Conservation (phyloP, 768 basidiomycete genomes). For the Gloeopeniophorella convolvens region DNA sequence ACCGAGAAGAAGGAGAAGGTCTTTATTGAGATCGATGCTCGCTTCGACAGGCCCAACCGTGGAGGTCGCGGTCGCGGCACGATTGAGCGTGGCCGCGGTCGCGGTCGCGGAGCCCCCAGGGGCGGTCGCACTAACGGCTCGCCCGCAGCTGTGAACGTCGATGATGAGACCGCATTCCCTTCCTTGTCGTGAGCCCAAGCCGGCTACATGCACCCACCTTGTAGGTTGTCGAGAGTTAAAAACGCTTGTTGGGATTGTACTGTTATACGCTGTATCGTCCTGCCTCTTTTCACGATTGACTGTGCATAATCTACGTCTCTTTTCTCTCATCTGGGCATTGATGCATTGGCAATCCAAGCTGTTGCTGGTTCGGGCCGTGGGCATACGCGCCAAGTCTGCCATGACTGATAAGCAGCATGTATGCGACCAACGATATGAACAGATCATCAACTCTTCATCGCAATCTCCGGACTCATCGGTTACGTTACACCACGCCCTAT, state of each 20-base stretch:
- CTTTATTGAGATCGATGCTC: constrained; percentile 86
- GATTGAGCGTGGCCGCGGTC: constrained; percentile 38
- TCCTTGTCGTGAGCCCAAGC: constrained; percentile 50
- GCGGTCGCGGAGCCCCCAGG: constrained; percentile 37
- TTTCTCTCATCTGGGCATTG: not conserved
- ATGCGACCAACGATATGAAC: no score
- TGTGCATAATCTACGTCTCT: constrained; percentile 20
- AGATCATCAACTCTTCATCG: no score
- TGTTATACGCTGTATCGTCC: constrained; percentile 17
- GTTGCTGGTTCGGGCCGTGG: no score
- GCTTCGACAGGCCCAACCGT: constrained; percentile 76
- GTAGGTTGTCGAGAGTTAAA: constrained; percentile 15
- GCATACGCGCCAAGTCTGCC: no score
- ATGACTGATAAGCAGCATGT: not conserved
- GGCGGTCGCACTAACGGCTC: constrained; percentile 35
- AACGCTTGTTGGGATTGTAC: constrained; percentile 20
- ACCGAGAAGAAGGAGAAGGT: constrained; percentile 87
- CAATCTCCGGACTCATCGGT: no score
- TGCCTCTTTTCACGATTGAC: constrained; percentile 13
- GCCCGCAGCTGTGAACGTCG: constrained; percentile 53
- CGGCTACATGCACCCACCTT: constrained; percentile 7
- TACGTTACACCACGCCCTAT: no score
- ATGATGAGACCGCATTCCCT: constrained; percentile 85
- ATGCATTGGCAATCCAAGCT: no score
- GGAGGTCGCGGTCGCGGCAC: constrained; percentile 50